Evolutionary conservation across 495 filamentous ascomycete genomes (phyloP).

Genomic region (Barbatosphaeria neglecta): DNA sequence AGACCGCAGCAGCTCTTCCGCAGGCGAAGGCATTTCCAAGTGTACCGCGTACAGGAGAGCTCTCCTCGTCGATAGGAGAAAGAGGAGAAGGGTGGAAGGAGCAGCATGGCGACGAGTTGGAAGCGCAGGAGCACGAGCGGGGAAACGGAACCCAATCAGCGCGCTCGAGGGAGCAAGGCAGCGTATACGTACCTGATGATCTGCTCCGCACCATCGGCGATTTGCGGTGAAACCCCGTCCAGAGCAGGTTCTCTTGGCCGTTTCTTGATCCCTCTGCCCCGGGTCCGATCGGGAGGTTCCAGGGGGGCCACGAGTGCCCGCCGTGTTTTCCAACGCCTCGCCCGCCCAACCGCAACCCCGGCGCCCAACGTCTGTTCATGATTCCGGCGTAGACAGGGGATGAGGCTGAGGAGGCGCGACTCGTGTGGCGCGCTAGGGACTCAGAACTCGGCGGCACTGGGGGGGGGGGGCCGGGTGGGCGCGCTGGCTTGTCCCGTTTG

Average conservation of each 20-base stretch:
- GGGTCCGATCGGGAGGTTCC: background rate
- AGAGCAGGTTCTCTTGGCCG: background rate
- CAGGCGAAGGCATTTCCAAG: too few relatives aligned
- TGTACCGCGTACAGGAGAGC: too few relatives aligned
- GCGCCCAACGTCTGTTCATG: background rate
- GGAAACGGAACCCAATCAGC: too few relatives aligned
- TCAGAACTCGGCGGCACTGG: background rate
- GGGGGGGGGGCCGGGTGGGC: background rate
- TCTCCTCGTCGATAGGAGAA: too few relatives aligned
- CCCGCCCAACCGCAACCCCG: background rate
- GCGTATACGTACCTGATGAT: background rate
- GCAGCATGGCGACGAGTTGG: too few relatives aligned
- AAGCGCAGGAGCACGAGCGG: too few relatives aligned
- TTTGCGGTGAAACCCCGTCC: background rate
- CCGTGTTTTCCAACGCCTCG: background rate
- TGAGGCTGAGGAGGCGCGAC: background rate
- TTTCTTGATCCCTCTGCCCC: background rate
- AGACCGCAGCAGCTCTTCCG: too few relatives aligned
- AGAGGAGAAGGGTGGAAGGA: too few relatives aligned
- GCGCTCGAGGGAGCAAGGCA: too few relatives aligned
- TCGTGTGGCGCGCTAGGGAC: background rate
- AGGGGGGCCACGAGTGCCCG: background rate
- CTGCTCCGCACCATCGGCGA: background rate
- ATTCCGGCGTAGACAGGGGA: background rate
- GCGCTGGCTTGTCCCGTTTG: too few relatives aligned